A percentile compares a stretch with the other conserved stretches of the same genome.
phyloP scores from a whole-genome alignment of 2,329 filamentous ascomycete species.

The Fusarium buxicola region DNA sequence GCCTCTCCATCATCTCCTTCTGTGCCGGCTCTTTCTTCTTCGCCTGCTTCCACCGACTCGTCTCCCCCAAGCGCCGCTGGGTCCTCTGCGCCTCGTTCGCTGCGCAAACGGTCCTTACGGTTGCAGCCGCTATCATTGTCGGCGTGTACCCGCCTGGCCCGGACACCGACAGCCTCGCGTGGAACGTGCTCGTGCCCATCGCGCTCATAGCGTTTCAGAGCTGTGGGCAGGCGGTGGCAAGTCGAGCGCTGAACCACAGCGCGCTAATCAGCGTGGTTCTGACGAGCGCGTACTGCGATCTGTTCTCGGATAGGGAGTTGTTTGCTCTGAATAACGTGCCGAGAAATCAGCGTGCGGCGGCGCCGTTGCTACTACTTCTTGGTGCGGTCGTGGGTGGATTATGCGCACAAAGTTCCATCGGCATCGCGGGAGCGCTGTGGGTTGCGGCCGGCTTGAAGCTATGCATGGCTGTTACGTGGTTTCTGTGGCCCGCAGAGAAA shows the following conservation, averaged over 20 bases:
- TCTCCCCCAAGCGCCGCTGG: conserved; percentile 70
- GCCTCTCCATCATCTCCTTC: conserved; percentile 75
- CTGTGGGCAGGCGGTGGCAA: conserved; percentile 81
- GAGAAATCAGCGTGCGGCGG: conserved; percentile 62
- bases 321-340: conserved; percentile 59
- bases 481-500: conserved; percentile 67
- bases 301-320: conserved; percentile 73
- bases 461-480: conserved; percentile 67
- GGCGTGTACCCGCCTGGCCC: conserved; percentile 55
- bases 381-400: conserved; percentile 64
- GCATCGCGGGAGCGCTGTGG: conserved; percentile 68
- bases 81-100: conserved; percentile 71
- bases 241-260: conserved; percentile 74
- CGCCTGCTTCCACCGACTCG: conserved; percentile 72
- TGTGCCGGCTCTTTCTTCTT: conserved; percentile 79
- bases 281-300: conserved; percentile 84
- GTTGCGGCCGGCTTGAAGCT: conserved; percentile 68
- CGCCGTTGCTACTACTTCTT: conserved; percentile 60
- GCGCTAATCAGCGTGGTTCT: conserved; percentile 82
- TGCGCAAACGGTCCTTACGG: conserved; percentile 62
- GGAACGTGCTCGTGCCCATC: conserved; percentile 74
- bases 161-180: conserved; percentile 59
- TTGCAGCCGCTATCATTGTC: conserved; percentile 65
- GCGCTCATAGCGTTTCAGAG: conserved; percentile 80
- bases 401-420: conserved; percentile 59